Conservation (phyloP, 169 alveolate genomes). For the Perkinsus marinus region DNA sequence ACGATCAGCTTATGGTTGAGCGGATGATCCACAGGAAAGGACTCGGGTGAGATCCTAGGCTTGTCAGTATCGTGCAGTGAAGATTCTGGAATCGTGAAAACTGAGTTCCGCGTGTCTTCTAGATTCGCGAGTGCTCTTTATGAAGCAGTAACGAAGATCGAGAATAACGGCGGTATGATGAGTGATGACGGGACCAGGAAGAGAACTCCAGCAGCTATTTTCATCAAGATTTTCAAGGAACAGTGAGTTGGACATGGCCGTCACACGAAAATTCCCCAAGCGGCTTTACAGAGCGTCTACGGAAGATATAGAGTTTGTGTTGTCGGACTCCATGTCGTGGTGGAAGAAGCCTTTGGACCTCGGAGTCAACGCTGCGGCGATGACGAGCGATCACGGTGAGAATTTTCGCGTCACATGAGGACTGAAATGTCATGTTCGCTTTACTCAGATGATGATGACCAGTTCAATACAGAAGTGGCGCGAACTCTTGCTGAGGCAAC, state of each 20-base stretch:
- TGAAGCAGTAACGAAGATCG: not conserved
- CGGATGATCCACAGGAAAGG: not conserved
- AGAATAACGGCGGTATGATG: not conserved
- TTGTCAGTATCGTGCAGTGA: not conserved
- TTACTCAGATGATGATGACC: not conserved
- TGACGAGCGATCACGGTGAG: not conserved
- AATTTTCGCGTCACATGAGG: not conserved
- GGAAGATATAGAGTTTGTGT: not conserved
- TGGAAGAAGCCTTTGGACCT: not conserved
- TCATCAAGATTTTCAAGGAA: not conserved
- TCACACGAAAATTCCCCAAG: not conserved
- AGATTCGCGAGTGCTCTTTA: not conserved
- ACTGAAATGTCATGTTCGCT: not conserved
- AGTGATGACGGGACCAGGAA: not conserved
- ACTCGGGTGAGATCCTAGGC: not conserved
- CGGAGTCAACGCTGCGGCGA: not conserved
- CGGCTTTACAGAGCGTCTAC: not conserved
- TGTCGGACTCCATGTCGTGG: not conserved
- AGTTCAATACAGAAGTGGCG: not conserved
- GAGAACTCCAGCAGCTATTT: not conserved
- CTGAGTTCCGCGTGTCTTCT: not conserved
- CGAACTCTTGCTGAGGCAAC: not conserved
- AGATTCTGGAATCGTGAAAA: not conserved
- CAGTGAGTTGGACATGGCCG: not conserved
- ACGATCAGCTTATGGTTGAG: not conserved